Percentiles rank a stretch among this genome's conserved stretches.
Evolutionary conservation across 2,329 filamentous ascomycete genomes (phyloP).

Genomic region (Penicillium sp.): DNA sequence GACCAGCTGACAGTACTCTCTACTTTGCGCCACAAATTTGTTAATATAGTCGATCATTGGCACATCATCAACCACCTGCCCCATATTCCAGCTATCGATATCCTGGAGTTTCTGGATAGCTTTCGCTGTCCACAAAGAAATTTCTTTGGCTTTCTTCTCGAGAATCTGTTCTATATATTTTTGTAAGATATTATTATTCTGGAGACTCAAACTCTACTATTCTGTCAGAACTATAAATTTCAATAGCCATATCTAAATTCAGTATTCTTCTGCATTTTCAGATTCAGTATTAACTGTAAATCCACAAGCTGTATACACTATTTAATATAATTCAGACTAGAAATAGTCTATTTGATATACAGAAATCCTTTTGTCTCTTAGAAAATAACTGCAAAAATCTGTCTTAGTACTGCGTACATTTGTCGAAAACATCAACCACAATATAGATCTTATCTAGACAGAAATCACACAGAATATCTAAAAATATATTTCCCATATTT

Average conservation of each 20-base stretch:
- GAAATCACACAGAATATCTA: too few relatives aligned
- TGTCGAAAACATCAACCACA: too few relatives aligned
- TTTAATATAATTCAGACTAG: not conserved
- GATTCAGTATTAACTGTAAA: too few relatives aligned
- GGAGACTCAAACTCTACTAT: not conserved
- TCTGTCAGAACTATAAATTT: not conserved
- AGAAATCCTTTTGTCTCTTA: too few relatives aligned
- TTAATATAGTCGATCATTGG: not conserved
- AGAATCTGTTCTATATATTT: conserved; percentile 30
- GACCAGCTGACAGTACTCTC: not conserved
- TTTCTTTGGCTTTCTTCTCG: not conserved
- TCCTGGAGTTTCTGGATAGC: not conserved
- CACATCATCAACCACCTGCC: not conserved
- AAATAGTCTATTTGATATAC: too few relatives aligned
- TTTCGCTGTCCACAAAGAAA: conserved; percentile 32
- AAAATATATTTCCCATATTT: too few relatives aligned
- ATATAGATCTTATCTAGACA: too few relatives aligned
- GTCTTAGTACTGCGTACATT: too few relatives aligned
- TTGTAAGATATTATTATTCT: conserved; percentile 34
- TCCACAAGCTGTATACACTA: not conserved
- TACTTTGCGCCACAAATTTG: not conserved
- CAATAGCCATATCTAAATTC: not conserved
- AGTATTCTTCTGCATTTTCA: too few relatives aligned
- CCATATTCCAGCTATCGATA: not conserved
- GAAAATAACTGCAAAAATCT: too few relatives aligned